Base-by-base conservation (phyloP, 2,329 filamentous ascomycete genomes). In the Epichloe glyceriae region DNA sequence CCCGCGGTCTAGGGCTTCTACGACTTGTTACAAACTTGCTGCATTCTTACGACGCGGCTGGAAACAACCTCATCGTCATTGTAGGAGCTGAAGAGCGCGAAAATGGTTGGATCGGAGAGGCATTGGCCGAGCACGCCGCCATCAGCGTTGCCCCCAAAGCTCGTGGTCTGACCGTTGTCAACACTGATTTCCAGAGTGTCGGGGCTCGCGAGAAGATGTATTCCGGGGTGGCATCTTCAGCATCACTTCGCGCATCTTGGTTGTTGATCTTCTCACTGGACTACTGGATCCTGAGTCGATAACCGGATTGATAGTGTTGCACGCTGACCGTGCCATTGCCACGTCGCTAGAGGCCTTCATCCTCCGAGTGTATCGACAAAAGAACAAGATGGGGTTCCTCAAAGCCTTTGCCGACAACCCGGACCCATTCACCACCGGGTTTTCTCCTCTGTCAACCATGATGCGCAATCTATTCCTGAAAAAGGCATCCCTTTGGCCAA, bases 321-420 rank as follows among this genome's bases (percentile, higher is more conserved):
- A 97, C 68, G 89, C 91, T 5, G 93, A 98, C 55, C 82, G 83
- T 54, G 80, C 95, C 34, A 71, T 89, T 22, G 87, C 90, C 14
- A 96, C 90, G 1, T 93, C 89, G 1, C 72, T 90, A 2, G 93
- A 98, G 66, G 91, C 93, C 6, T 98, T 98, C 67, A 96, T 98
- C 54, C 73, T 97, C 53, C 80, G 93, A 39, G 88, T 96, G 50
- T 98, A 90, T 64, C 80, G 93, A 53, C 91, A 97, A 69, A 88
- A 88, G 73, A 98, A 98, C 68, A 95, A 94, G 70, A 74, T 70
- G 34, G 93, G 93, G 35, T 97, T 98, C 59, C 73, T 98, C 34
- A 98, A 98, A 63, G 93, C 93, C 12, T 95, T 98, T 62, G 93
- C 90, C 0, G 93, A 98, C 64, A 86, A 84, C 35, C 91, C 93